These are phyloP conservation scores for Balansia obtecta DNA, from an alignment of 2,329 filamentous ascomycete species.

Conservation along the genomic window DNA sequence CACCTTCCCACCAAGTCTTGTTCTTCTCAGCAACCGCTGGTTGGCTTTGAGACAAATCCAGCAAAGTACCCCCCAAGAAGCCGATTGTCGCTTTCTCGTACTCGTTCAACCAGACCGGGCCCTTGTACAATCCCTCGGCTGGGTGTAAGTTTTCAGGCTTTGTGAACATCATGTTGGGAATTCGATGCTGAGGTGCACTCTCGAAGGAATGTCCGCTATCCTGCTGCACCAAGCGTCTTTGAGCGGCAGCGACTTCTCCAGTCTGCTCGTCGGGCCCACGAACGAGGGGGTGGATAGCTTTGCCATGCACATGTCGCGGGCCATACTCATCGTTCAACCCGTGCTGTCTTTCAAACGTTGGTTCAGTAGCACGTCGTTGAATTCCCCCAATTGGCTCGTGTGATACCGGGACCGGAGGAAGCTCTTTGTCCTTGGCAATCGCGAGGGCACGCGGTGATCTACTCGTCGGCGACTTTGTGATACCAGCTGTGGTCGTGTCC, in stretches of 20 bases:
- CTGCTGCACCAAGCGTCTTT: conserved; percentile 16
- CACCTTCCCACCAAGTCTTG: conserved; percentile 68
- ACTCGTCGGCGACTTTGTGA: conserved; percentile 1
- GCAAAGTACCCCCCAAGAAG: conserved; percentile 41
- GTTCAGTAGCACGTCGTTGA: conserved; percentile 19
- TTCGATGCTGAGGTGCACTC: conserved; percentile 22
- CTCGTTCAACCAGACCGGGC: conserved; percentile 52
- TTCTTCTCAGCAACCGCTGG: conserved; percentile 30
- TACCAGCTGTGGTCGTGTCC: conserved; percentile 22
- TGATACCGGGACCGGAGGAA: conserved; percentile 17
- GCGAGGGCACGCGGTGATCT: conserved; percentile 6
- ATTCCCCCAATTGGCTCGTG: conserved; percentile 9
- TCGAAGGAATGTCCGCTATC: conserved; percentile 19
- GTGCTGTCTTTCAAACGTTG: conserved; percentile 15
- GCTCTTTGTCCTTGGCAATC: conserved; percentile 17
- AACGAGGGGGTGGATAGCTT: conserved; percentile 1
- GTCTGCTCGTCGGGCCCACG: background rate
- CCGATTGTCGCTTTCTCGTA: conserved; percentile 59
- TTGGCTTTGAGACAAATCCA: conserved; percentile 42
- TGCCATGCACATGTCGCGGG: conserved; percentile 12
- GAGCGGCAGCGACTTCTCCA: conserved; percentile 10
- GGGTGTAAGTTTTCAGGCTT: conserved; percentile 30
- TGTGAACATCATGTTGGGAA: conserved; percentile 30
- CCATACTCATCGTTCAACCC: conserved; percentile 17
- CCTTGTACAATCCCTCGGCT: conserved; percentile 44